phyloP scores from a whole-genome alignment of 2,329 filamentous ascomycete species.

The Metarhizium brunneum region DNA sequence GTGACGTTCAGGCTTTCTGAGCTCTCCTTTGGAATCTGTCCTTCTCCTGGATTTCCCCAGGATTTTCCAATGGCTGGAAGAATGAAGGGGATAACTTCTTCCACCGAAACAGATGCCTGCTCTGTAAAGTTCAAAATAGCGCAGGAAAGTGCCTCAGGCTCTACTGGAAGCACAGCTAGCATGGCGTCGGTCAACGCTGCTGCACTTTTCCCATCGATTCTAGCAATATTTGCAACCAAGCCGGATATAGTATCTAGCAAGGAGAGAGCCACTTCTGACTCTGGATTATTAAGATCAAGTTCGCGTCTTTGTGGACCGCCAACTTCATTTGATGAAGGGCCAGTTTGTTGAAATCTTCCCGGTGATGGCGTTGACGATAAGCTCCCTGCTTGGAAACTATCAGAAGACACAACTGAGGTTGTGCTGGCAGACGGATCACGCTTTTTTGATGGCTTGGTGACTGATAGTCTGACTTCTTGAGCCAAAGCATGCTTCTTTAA shows the following conservation, averaged over 20 bases:
- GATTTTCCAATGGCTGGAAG: slow-evolving; percentile 14
- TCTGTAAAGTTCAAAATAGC: slow-evolving; percentile 10
- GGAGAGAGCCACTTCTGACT: slow-evolving; percentile 5
- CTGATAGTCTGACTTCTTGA: neutral
- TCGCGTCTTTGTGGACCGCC: neutral
- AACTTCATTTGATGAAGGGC: neutral
- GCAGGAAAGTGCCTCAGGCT: slow-evolving; percentile 9
- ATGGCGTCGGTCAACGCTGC: slow-evolving; percentile 14
- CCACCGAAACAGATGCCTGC: slow-evolving; percentile 6
- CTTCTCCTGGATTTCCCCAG: slow-evolving; percentile 7
- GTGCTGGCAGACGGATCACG: neutral
- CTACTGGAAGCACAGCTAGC: slow-evolving; percentile 11
- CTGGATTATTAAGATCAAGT: neutral
- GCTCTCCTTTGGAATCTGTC: neutral
- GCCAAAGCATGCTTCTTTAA: neutral
- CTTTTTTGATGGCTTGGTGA: neutral
- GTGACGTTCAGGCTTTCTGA: slow-evolving; percentile 5
- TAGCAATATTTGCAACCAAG: slow-evolving; percentile 11
- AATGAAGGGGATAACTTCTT: slow-evolving; percentile 12
- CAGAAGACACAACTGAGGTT: neutral
- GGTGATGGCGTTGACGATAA: neutral
- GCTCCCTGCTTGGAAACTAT: neutral
- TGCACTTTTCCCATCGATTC: slow-evolving; percentile 9
- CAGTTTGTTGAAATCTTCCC: neutral
- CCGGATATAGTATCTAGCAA: slow-evolving; percentile 11